Base-by-base conservation (phyloP, 2,329 filamentous ascomycete species). In the Leptosphaerulina australis region DNA sequence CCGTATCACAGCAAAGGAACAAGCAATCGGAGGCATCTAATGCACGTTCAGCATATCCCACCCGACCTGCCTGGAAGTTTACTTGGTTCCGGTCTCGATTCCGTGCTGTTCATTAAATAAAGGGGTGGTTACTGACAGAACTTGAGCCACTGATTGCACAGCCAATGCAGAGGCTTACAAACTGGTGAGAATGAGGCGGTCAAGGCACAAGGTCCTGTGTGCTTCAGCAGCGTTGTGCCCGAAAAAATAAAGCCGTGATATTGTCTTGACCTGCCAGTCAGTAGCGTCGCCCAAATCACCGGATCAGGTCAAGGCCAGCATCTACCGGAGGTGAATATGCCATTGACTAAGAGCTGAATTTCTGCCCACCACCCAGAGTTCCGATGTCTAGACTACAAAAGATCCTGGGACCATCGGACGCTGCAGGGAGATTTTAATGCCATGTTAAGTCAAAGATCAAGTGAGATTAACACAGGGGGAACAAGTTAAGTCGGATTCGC, bases 251-350 rank as follows among this genome's bases (percentile, higher is more conserved):
- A 34, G 14, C 30, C 18, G 47, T 34, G 29, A 21, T 30, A 41
- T 31, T 50, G 25, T 38, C 25, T 39, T 18, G 15, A 17, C 25
- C 17, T 15, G 6, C 36, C 31, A 18, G 8, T 31, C 11, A 31
- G 31, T 37, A 41, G 41, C 20, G 15, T 51, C 48, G 41, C 43
- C 26, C 12, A 24, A 33, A 46, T 46, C 46, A 11, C 48, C 41
- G 21, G 36, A 46, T 51, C 33, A 6, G 41, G 36, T 18, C n/a
- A 18, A 22, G 1, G 10, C 2, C 37, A 43, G 41, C 36, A 46
- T 41, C 5, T 46, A 21, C 43, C 36, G 25, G 28, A 28, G 29
- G 37, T 30, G 17, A 46, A 14, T 2, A 20, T 4, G 31, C 36
- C 30, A 10, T 33, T 12, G 10, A 18, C 15, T 18, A 22, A 10